phyloP scores from a whole-genome alignment of 75 land plant species.

The Pseudotsuga menziesii region DNA sequence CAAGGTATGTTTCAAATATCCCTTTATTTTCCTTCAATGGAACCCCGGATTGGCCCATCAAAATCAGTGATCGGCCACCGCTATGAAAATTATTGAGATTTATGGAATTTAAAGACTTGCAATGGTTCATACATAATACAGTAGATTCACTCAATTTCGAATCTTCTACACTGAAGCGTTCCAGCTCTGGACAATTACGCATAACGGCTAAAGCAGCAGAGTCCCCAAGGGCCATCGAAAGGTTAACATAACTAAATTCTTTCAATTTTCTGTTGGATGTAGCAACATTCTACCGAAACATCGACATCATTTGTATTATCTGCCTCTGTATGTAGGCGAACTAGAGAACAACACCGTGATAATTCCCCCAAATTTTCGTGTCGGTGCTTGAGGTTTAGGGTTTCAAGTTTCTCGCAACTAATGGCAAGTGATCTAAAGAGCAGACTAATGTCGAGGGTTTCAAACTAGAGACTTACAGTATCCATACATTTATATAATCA shows the following conservation, averaged over 20 bases:
- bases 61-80: no score
- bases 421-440: slow-evolving; percentile 16
- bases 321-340: slow-evolving; percentile 14
- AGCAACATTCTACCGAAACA: slow-evolving; percentile 14
- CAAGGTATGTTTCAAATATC: no score
- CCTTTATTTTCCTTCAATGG: no score
- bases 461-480: no score
- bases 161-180: slow-evolving; percentile 10
- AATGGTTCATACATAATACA: no score
- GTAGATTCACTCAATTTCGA: no score
- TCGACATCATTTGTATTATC: slow-evolving; percentile 15
- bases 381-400: slow-evolving; percentile 18
- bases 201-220: slow-evolving; percentile 17
- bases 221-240: slow-evolving; percentile 13
- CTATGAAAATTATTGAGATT: no score
- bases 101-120: no score
- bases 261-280: slow-evolving; percentile 17
- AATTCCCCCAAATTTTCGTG: slow-evolving; percentile 17
- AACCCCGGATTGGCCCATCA: no score
- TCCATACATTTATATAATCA: no score
- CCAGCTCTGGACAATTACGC: slow-evolving; percentile 16
- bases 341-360: slow-evolving; percentile 16
- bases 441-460: slow-evolving; percentile 19
- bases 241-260: slow-evolving; percentile 16
- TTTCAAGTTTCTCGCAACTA: slow-evolving; percentile 12